Conservation (phyloP, 441 rosid genomes). For the Capsella rubella region DNA sequence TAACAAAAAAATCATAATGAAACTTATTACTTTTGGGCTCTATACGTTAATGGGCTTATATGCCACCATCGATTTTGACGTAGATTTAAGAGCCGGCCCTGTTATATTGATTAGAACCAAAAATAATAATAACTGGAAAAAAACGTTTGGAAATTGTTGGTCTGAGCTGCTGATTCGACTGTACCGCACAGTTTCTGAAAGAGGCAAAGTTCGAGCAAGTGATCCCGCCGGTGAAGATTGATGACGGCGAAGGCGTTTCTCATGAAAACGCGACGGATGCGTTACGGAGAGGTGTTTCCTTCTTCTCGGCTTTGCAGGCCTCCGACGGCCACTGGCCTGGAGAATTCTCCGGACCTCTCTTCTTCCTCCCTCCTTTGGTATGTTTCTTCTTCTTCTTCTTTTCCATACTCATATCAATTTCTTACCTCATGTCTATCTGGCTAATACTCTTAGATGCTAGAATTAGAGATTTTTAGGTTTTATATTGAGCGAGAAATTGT, state of each 20-base stretch:
- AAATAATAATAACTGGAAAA: too few relatives aligned
- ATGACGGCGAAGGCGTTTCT: slow-evolving; percentile 48
- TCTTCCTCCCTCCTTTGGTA: slow-evolving; percentile 64
- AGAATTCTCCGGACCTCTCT: slow-evolving; percentile 62
- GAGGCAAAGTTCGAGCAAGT: slow-evolving; percentile 40
- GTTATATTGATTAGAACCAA: neutral
- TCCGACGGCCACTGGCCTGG: slow-evolving; percentile 72
- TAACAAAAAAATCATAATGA: too few relatives aligned
- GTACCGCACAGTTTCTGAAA: slow-evolving; percentile 25
- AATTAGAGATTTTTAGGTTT: neutral
- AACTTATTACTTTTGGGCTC: too few relatives aligned
- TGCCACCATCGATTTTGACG: too few relatives aligned
- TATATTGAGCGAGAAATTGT: neutral
- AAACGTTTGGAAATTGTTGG: too few relatives aligned
- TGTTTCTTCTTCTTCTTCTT: neutral
- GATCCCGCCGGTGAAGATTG: slow-evolving; percentile 45
- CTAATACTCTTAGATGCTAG: neutral
- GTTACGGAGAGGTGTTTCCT: slow-evolving; percentile 53
- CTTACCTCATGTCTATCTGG: neutral
- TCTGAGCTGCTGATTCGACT: neutral
- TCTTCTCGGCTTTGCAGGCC: slow-evolving; percentile 62
- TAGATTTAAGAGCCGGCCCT: neutral
- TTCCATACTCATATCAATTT: neutral
- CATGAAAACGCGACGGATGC: slow-evolving; percentile 54
- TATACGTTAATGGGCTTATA: too few relatives aligned